These are phyloP conservation scores for Aspergillus quadricinctus DNA, from an alignment of 2,329 filamentous ascomycete species.

Conservation along the genomic window DNA sequence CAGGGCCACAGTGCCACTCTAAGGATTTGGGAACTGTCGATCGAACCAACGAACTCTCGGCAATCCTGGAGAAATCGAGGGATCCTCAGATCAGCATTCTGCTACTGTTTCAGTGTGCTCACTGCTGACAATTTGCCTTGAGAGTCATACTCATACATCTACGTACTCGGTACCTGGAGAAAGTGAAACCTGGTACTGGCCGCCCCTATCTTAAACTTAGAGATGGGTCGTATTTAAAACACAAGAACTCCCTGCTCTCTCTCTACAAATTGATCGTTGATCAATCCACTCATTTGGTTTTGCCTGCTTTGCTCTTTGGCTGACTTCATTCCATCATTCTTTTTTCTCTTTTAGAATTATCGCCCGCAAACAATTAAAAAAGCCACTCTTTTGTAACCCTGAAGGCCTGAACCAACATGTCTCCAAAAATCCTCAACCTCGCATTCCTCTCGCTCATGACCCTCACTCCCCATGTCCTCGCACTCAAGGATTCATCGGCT, in stretches of 20 bases:
- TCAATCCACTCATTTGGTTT: neutral
- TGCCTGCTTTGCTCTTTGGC: neutral
- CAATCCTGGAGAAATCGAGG: conserved; percentile 10
- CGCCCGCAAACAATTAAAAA: neutral
- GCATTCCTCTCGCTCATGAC: conserved; percentile 5
- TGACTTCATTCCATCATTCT: neutral
- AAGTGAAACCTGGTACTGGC: neutral
- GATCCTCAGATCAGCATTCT: conserved; percentile 15
- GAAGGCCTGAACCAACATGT: neutral
- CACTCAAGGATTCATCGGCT: neutral
- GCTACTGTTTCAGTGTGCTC: conserved; percentile 14
- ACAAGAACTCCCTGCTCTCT: neutral
- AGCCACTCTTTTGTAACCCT: neutral
- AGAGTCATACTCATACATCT: conserved; percentile 10
- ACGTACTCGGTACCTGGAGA: neutral
- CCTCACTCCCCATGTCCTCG: neutral
- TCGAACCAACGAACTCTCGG: conserved; percentile 6
- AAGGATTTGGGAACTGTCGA: conserved; percentile 5
- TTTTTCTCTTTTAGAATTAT: neutral
- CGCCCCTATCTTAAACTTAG: neutral
- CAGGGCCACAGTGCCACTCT: no score
- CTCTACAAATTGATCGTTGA: neutral
- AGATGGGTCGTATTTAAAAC: neutral
- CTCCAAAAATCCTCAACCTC: conserved; percentile 1
- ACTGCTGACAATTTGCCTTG: conserved; percentile 9